phyloP scores from a whole-genome alignment of 306 rosid species.

The Quillaja saponaria region DNA sequence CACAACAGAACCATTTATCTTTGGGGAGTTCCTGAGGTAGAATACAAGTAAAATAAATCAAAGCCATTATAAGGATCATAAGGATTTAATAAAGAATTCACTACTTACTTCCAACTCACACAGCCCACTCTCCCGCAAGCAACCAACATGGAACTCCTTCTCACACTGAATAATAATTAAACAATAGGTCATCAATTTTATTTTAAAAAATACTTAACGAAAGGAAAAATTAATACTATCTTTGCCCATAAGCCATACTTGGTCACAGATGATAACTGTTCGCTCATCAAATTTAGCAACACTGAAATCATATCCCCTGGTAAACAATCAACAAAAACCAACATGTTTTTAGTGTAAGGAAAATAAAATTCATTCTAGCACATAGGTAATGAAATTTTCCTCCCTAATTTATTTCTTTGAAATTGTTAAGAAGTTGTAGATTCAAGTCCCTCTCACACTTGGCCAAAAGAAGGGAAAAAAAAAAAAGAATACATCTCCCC shows the following conservation, averaged over 20 bases:
- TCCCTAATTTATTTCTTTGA: neutral
- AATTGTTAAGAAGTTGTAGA: neutral
- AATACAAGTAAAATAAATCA: slow-evolving; percentile 23
- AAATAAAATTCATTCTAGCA: slow-evolving; percentile 18
- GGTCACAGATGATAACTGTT: slow-evolving; percentile 92
- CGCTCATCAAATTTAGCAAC: slow-evolving; percentile 85
- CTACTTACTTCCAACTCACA: slow-evolving; percentile 80
- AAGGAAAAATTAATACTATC: neutral
- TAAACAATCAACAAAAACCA: slow-evolving; percentile 22
- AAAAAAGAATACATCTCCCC: neutral
- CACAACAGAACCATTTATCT: slow-evolving; percentile 98
- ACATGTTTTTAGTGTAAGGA: slow-evolving; percentile 3
- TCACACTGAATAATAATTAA: slow-evolving; percentile 70
- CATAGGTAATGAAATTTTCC: neutral
- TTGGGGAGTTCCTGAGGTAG: slow-evolving; percentile 81
- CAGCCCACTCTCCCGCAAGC: slow-evolving; percentile 76
- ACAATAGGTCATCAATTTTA: slow-evolving; percentile 3
- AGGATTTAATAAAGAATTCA: slow-evolving; percentile 23
- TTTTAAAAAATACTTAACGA: slow-evolving; percentile 1
- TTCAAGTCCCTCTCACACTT: neutral
- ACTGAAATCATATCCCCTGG: slow-evolving; percentile 89
- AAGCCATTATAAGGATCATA: slow-evolving; percentile 22
- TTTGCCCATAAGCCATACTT: slow-evolving; percentile 45
- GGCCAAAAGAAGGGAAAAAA: neutral
- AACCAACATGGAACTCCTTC: slow-evolving; percentile 97